Percentiles rank a stretch among this genome's conserved stretches.
phyloP scores from a whole-genome alignment of 1,139 yeast species.

The Suhomyces bribrorum region DNA sequence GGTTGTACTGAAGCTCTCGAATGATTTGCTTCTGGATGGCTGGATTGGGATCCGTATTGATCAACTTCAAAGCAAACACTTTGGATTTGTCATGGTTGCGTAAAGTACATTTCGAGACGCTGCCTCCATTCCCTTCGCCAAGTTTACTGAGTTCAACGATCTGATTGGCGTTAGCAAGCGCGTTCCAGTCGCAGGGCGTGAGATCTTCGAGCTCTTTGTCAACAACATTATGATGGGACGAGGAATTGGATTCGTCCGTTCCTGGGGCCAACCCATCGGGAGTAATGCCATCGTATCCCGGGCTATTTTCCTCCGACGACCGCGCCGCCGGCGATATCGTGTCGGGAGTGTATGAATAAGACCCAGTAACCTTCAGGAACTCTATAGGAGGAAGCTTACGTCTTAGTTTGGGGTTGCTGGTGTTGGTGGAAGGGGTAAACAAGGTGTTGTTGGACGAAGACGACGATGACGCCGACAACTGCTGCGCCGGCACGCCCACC shows the following conservation, averaged over 20 bases:
- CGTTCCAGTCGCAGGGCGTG: constrained; percentile 78
- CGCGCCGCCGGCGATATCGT: constrained; percentile 7
- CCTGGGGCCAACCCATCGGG: neutral
- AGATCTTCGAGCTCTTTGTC: constrained; percentile 48
- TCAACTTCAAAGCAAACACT: constrained; percentile 85
- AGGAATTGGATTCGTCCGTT: neutral
- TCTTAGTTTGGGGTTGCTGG: constrained; percentile 23
- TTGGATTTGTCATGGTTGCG: constrained; percentile 35
- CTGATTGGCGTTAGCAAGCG: constrained; percentile 55
- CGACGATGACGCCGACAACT: constrained; percentile 7
- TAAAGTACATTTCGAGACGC: constrained; percentile 75
- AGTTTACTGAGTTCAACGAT: constrained; percentile 65
- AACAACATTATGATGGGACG: constrained; percentile 2
- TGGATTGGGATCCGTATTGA: constrained; percentile 75
- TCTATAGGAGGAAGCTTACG: constrained; percentile 50
- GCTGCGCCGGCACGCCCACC: constrained; percentile 1
- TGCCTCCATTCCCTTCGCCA: constrained; percentile 96
- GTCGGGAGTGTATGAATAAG: constrained; percentile 23
- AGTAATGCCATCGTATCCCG: neutral
- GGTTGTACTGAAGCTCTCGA: constrained; percentile 85
- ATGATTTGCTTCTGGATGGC: constrained; percentile 81
- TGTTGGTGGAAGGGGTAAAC: constrained; percentile 12
- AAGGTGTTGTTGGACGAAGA: constrained; percentile 12
- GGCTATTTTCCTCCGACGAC: neutral
- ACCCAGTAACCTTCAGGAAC: constrained; percentile 37